Base-by-base conservation (phyloP, 2,329 filamentous ascomycete genomes). In the Aphanoascus verrucosus region DNA sequence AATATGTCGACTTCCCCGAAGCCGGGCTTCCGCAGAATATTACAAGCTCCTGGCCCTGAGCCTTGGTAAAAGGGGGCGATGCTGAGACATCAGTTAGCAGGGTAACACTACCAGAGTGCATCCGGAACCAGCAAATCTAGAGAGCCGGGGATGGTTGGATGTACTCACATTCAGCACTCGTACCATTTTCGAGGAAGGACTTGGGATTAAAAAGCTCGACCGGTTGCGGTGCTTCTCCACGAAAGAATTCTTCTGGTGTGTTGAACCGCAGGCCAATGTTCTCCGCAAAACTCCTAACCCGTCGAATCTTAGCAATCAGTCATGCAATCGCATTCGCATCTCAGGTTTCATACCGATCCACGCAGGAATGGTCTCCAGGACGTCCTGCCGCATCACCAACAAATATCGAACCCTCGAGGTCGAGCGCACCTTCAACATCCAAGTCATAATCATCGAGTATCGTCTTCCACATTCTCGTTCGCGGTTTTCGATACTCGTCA, bases 191-290 rank as follows among this genome's bases (percentile, higher is more conserved):
- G 31, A 81, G 69, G 62, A 84, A 82, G 2, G 73, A 66, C 1
- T 70, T 70, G 15, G 90, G 79, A 58, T 96, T 83, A 61, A 97
- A 94, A 0, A 79, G 73, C 53, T 86, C 69, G 63, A 87, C 93
- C 1, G 81, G 77, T 58, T 82, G 77, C 0, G 85, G 74, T 20
- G 77, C 63, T 60, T 88, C 79, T 1, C 77, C 77, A 0, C 91
- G 77, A 65, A 97, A 97, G 71, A 84, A 95, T 67, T 96, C 90
- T 64, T 98, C 93, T 0, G 93, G 93, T 0, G 91, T 95, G 54
- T 82, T 74, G 67, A 91, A 98, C 11, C 72, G 65, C 59, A 98
- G 80, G 3, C 87, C 87, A 11, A 90, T 72, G 63, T 98, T 97
- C 57, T 83, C 76, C 2, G 93, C 91, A 61, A 97, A 85, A 63